Evolutionary conservation across 2,329 filamentous ascomycete species (phyloP), one percentile per base, ranked within the genome.

Genomic region (Phialophora verrucosa): DNA sequence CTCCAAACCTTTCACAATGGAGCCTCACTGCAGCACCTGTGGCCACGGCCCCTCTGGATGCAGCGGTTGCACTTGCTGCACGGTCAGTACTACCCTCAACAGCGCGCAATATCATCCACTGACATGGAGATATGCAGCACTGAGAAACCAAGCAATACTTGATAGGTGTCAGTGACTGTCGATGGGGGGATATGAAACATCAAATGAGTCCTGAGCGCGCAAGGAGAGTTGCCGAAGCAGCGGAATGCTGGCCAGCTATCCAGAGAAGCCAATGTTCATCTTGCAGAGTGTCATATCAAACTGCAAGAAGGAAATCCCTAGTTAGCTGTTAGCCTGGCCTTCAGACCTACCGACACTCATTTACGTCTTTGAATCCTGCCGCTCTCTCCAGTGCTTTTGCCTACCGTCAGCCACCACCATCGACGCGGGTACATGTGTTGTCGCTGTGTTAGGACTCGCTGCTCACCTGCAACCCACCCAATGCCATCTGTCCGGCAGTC

Each of bases 1-100:
- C n/a, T 31, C 25, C 17, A n/a, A 55, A 5, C 14, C 10, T 29
- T n/a, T 31, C 25, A 32, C 7, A 55, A 55, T 55, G 53, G 53
- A 55, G 8, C 53, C 53, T 31, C 53, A 55, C 17, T 55, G 53
- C 53, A 55, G 25, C 53, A 55, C 53, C 25, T 55, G 53, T 29
- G 53, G 53, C 53, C 53, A 55, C 8, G 53, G 29, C 12, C 4
- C 53, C 7, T 55, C 53, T 29, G 53, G 53, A 35, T 55, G 53
- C 29, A 55, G 53, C 53, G 53, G 53, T 2, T 55, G 53, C 53
- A 55, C 53, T 17, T 55, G 53, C 53, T 55, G 53, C 53, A 55
- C 53, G 53, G 53, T 55, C 29, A n/a, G 53, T 55, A n/a, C 27
- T 55, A n/a, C 27, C 29, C 31, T 50, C 5, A 44, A 44, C 23